Evolutionary conservation across 108 stramenopile genomes (phyloP).

Genomic region (Schizochytrium sp.): DNA sequence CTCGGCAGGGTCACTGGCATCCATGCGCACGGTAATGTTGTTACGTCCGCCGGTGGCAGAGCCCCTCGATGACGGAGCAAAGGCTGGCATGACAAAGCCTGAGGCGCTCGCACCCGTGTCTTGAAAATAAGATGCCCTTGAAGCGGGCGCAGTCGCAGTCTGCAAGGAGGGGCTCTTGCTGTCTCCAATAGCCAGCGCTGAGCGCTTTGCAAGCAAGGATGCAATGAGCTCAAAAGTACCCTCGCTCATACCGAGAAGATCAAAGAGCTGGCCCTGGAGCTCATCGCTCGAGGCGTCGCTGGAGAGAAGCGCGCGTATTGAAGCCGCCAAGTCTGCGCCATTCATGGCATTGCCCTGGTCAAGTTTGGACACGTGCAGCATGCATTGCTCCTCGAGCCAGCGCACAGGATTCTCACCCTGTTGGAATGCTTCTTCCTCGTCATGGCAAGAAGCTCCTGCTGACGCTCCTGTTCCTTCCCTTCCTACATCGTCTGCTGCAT

Average conservation of each 20-base stretch:
- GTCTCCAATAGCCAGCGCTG: neutral
- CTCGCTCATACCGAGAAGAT: neutral
- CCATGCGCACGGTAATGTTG: neutral
- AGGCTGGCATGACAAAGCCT: neutral
- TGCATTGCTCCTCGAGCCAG: conserved; percentile 1
- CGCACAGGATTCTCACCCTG: neutral
- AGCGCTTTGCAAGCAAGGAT: neutral
- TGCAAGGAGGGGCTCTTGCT: neutral
- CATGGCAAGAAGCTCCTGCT: too few relatives aligned
- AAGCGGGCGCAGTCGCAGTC: neutral
- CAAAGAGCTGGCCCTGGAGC: conserved; percentile 9
- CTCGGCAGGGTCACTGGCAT: neutral
- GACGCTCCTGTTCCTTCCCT: too few relatives aligned
- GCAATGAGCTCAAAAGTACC: neutral
- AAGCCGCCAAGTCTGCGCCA: neutral
- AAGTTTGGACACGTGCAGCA: neutral
- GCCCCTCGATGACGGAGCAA: neutral
- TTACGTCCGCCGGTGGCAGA: neutral
- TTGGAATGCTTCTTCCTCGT: too few relatives aligned
- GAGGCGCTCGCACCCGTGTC: neutral
- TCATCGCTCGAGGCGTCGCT: neutral
- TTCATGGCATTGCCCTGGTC: neutral
- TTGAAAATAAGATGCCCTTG: neutral
- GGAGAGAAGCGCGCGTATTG: neutral
- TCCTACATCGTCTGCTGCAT: too few relatives aligned